Base-by-base conservation (phyloP, 345 rosid genomes). In the Boechera retrofracta region DNA sequence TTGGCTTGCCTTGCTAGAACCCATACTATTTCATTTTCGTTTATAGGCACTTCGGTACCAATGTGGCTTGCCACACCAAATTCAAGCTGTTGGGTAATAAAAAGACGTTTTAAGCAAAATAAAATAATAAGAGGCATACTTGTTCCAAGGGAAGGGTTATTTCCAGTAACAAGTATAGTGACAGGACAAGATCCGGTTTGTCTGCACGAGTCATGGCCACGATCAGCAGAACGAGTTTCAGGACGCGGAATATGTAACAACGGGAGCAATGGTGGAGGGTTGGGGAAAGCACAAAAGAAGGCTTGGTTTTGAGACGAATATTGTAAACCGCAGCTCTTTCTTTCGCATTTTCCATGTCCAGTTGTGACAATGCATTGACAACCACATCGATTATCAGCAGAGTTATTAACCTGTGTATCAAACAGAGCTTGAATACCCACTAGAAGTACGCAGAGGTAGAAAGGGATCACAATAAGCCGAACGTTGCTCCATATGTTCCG, bases 381-480 rank as follows among this genome's bases (percentile, higher is more conserved):
- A 21, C 91, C 96, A 55, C 97, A 92, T 69, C 33, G 78, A 49
- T 21, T 21, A 13, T 51, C 44, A 5, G 16, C 38, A n/a, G 80
- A 44, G 44, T 79, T 68, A 59, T 71, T 79, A 35, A 75, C 41
- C 29, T 61, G 67, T 29, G 48, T 6, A 67, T 88, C 81, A 2
- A 90, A 53, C 63, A 90, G 5, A 5, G 0, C 12, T 79, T 90
- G 98, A 53, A 85, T 31, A 18, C 80, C 18, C 16, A 77, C 67
- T 21, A 92, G 83, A 39, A 92, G 79, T 10, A 89, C 9, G 47
- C 96, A 90, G 60, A 92, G 87, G 64, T 85, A 5, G 10, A 92
- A 18, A 12, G 98, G 98, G 79, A 84, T 87, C 16, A 67, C 68
- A 77, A 92, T 83, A 64, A 92, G 90, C 74, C 92, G 80, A 59